Percentiles rank a stretch among this genome's conserved stretches.
Conservation (phyloP, 106 monocot species). For the Platanthera zijinensis region DNA sequence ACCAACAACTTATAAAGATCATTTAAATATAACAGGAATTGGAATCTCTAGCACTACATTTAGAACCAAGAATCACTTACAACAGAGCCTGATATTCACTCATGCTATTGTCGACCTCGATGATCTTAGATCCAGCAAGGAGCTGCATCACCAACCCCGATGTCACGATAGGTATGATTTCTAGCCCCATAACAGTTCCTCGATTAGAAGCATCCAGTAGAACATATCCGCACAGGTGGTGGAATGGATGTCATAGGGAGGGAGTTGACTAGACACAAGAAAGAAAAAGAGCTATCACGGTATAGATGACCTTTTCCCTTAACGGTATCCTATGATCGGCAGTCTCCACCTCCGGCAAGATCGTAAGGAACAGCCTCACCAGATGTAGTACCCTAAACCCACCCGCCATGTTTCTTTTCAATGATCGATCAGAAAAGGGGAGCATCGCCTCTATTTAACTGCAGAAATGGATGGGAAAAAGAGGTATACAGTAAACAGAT, state of each 20-base stretch:
- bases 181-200: slow-evolving; percentile 16
- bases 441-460: too few relatives aligned
- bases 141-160: slow-evolving; percentile 16
- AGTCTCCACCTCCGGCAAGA: slow-evolving; percentile 16
- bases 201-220: slow-evolving; percentile 23
- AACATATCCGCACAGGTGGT: slow-evolving; percentile 25
- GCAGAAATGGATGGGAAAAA: too few relatives aligned
- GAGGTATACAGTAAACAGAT: too few relatives aligned
- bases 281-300: slow-evolving; percentile 14
- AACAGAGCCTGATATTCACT: slow-evolving; percentile 13
- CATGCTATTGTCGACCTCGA: slow-evolving; percentile 14
- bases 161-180: slow-evolving; percentile 15
- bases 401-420: slow-evolving; percentile 15
- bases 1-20: too few relatives aligned
- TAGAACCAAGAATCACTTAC: background rate
- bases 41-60: background rate
- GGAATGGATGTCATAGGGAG: slow-evolving; percentile 18
- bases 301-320: slow-evolving; percentile 21
- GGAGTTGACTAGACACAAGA: slow-evolving; percentile 17
- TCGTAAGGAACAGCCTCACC: slow-evolving; percentile 15
- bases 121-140: slow-evolving; percentile 15
- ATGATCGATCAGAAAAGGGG: too few relatives aligned
- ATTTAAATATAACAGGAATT: too few relatives aligned
- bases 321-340: slow-evolving; percentile 17
- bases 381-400: slow-evolving; percentile 13